Evolutionary conservation across 345 rosid genomes (phyloP).

Genomic region (Moricandia moricandioides): DNA sequence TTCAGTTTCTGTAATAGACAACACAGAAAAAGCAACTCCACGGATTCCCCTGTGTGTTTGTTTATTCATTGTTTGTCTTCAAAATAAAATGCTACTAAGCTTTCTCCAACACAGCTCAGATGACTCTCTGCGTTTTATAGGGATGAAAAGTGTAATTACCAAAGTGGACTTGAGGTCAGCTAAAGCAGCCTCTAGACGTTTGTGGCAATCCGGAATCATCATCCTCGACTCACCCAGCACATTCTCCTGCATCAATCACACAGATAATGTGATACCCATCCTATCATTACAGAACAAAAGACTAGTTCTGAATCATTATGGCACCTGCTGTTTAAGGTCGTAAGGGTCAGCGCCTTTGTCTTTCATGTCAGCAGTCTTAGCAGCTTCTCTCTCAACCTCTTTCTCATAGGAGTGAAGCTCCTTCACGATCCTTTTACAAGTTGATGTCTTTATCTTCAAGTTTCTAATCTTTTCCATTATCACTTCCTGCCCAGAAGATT

Average conservation of each 20-base stretch:
- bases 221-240: conserved; percentile 96
- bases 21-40: background rate
- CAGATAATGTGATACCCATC: too few species aligned
- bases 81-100: background rate
- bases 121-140: background rate
- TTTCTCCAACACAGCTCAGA: background rate
- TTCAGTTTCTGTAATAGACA: background rate
- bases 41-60: background rate
- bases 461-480: conserved; percentile 64
- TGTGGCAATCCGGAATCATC: conserved; percentile 94
- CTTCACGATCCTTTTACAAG: conserved; percentile 71
- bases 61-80: background rate
- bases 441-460: conserved; percentile 68
- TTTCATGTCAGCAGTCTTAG: conserved; percentile 82
- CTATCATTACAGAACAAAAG: background rate
- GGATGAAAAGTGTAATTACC: conserved; percentile 44
- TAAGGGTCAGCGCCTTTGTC: conserved; percentile 86
- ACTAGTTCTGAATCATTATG: background rate
- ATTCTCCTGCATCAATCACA: conserved; percentile 48
- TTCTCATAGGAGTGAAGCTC: conserved; percentile 88
- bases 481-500: conserved; percentile 8
- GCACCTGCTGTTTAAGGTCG: conserved; percentile 75
- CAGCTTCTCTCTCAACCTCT: conserved; percentile 89
- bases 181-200: conserved; percentile 77
- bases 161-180: conserved; percentile 67